phyloP scores from a whole-genome alignment of 139 green algal species.

The Chlamydomonas applanata region DNA sequence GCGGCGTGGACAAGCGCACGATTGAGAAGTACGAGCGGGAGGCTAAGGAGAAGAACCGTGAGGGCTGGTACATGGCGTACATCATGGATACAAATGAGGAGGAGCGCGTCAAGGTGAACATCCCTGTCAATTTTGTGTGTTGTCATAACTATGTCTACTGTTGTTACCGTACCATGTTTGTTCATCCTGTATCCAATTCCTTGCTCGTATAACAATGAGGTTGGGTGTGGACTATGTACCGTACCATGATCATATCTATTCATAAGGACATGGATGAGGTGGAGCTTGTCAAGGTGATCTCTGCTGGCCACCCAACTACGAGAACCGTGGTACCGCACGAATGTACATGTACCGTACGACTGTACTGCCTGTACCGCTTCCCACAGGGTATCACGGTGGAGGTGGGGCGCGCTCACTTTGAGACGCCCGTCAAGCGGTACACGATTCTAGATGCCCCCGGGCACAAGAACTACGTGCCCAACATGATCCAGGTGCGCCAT shows the following conservation, averaged over 20 bases:
- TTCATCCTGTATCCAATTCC: too few relatives aligned
- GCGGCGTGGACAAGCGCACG: conserved; percentile 92
- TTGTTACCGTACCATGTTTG: too few relatives aligned
- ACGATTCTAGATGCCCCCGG: conserved; percentile 96
- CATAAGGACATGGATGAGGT: background rate
- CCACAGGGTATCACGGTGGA: background rate
- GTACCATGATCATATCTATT: too few relatives aligned
- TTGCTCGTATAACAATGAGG: background rate
- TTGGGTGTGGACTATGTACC: background rate
- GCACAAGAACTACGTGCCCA: conserved; percentile 98
- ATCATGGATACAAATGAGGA: conserved; percentile 99
- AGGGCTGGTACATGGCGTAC: conserved; percentile 99
- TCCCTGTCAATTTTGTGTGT: too few relatives aligned
- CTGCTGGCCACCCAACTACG: background rate
- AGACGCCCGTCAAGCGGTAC: conserved; percentile 86
- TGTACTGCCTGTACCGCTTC: background rate
- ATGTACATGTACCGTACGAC: background rate
- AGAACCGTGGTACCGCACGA: too few relatives aligned
- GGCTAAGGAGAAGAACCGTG: conserved; percentile 99
- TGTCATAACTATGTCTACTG: too few relatives aligned
- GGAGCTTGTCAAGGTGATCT: background rate
- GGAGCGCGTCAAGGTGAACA: conserved; percentile 88
- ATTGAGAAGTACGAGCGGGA: conserved; percentile 99
- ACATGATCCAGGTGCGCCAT: conserved; percentile 88
- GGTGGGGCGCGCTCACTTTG: conserved; percentile 83